These are phyloP conservation scores for Melaleuca quinquenervia DNA, from an alignment of 345 rosid species.

Conservation along the genomic window DNA sequence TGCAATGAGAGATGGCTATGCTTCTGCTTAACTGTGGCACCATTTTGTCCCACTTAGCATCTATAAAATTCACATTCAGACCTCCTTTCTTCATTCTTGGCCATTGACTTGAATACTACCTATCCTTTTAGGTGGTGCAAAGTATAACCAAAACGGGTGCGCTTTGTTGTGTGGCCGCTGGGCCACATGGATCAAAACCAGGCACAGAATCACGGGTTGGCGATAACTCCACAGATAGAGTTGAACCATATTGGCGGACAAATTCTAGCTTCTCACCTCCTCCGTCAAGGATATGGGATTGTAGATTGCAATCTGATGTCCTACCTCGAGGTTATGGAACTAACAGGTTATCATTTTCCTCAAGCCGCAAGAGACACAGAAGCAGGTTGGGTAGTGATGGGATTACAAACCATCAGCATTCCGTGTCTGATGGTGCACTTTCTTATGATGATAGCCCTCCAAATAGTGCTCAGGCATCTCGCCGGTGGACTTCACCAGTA, in stretches of 20 bases:
- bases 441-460: constrained; percentile 47
- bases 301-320: constrained; percentile 44
- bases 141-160: constrained; percentile 90
- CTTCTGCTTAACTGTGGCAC: neutral
- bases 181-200: constrained; percentile 80
- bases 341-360: constrained; percentile 29
- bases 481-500: constrained; percentile 47
- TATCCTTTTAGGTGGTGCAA: neutral
- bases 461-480: constrained; percentile 40
- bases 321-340: constrained; percentile 21
- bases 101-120: neutral
- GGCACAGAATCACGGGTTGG: constrained; percentile 15
- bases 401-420: constrained; percentile 44
- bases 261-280: constrained; percentile 82
- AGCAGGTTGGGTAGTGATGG: constrained; percentile 37
- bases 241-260: constrained; percentile 57
- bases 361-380: constrained; percentile 35
- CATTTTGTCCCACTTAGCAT: neutral
- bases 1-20: neutral
- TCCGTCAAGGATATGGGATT: constrained; percentile 54
- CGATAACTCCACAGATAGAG: constrained; percentile 25
- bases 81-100: neutral
- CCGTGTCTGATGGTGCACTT: constrained; percentile 58
- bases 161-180: constrained; percentile 87
- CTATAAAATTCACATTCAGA: neutral